Evolutionary conservation across 768 basidiomycete species (phyloP).

Genomic region (Termitomyces sp.): DNA sequence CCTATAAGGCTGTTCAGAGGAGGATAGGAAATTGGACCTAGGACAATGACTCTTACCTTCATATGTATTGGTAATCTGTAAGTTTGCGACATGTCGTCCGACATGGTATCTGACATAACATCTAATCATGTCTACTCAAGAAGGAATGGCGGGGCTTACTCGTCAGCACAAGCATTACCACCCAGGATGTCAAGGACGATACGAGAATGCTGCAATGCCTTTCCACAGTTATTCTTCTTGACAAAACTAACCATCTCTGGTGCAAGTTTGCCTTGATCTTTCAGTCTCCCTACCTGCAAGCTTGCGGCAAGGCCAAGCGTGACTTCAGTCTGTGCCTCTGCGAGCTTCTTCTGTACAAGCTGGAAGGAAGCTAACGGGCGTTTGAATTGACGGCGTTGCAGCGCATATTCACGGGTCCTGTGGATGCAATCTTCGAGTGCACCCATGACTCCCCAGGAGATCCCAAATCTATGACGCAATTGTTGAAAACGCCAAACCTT

Average conservation of each 20-base stretch:
- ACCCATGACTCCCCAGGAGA: constrained; percentile 95
- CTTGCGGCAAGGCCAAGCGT: constrained; percentile 74
- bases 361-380: constrained; percentile 92
- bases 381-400: constrained; percentile 87
- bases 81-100: constrained; percentile 89
- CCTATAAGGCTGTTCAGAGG: constrained; percentile 27
- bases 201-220: constrained; percentile 81
- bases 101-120: constrained; percentile 74
- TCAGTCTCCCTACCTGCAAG: constrained; percentile 80
- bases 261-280: constrained; percentile 66
- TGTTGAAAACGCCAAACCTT: not conserved
- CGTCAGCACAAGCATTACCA: constrained; percentile 90
- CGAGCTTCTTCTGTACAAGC: constrained; percentile 96
- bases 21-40: not conserved
- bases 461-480: constrained; percentile 54
- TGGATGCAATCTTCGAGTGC: constrained; percentile 88
- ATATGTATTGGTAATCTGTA: constrained; percentile 96
- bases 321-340: constrained; percentile 86
- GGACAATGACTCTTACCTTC: constrained; percentile 51
- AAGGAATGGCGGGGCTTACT: constrained; percentile 42
- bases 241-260: constrained; percentile 95
- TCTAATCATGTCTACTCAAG: not conserved
- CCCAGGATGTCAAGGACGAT: constrained; percentile 86
- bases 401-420: constrained; percentile 74
- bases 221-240: constrained; percentile 95